Percentiles rank a stretch among this genome's conserved stretches.
phyloP scores from a whole-genome alignment of 176 grass and related monocot species.

The barley (Hordeum vulgare) region DNA sequence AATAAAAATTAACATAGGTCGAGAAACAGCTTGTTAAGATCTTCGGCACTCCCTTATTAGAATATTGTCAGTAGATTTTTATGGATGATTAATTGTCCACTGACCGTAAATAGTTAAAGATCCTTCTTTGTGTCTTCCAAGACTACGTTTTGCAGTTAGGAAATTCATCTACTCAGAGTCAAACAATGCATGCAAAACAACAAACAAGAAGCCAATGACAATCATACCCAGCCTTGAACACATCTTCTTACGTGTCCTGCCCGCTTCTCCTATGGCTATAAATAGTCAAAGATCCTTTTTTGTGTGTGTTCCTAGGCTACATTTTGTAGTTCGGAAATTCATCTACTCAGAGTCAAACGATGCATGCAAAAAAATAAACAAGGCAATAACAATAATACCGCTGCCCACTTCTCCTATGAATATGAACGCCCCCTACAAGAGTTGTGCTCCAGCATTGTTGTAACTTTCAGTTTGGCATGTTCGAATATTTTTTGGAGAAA shows the following conservation, averaged over 20 bases:
- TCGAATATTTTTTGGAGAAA: background rate
- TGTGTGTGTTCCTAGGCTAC: background rate
- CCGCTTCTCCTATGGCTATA: too few relatives aligned
- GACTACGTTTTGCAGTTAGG: background rate
- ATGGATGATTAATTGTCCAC: background rate
- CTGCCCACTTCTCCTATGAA: background rate
- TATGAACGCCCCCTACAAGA: background rate
- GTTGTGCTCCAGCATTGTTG: background rate
- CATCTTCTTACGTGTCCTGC: constrained; percentile 30
- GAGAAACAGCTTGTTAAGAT: background rate
- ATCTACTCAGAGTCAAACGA: background rate
- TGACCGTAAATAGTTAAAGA: background rate
- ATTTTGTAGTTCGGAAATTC: constrained; percentile 1
- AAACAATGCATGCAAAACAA: constrained; percentile 8
- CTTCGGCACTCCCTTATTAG: background rate
- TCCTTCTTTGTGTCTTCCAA: background rate
- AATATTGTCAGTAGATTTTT: background rate
- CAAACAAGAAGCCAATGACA: background rate
- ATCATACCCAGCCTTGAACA: constrained; percentile 2
- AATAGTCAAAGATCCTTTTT: background rate
- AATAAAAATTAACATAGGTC: constrained; percentile 2
- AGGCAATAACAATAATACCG: constrained; percentile 6
- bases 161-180: background rate
- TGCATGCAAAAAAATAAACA: background rate
- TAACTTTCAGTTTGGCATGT: background rate